phyloP scores from a whole-genome alignment of 2,329 filamentous ascomycete genomes.

The Ascochyta clinopodiicola region DNA sequence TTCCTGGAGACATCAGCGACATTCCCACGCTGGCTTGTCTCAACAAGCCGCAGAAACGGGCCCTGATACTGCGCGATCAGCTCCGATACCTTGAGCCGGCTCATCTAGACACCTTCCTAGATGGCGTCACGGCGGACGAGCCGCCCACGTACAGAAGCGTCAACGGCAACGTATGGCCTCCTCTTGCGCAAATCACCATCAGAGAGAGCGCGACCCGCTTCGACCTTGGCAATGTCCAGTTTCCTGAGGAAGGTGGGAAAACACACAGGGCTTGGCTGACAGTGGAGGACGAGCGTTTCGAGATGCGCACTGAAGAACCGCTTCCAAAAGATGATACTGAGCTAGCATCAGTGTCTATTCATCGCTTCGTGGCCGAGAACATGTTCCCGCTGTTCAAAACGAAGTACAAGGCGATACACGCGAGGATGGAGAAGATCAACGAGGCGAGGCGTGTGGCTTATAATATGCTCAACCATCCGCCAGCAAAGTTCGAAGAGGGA shows the following conservation, averaged over 20 bases:
- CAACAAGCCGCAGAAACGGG: slow-evolving; percentile 38
- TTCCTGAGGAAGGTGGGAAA: slow-evolving; percentile 22
- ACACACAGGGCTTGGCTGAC: slow-evolving; percentile 22
- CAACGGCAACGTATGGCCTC: slow-evolving; percentile 31
- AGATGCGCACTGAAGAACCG: slow-evolving; percentile 28
- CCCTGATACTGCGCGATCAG: slow-evolving; percentile 35
- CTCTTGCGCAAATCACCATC: slow-evolving; percentile 28
- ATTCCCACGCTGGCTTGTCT: slow-evolving; percentile 27
- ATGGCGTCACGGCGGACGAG: slow-evolving; percentile 33
- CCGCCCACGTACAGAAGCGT: slow-evolving; percentile 36
- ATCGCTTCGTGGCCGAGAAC: slow-evolving; percentile 29
- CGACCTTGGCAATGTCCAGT: slow-evolving; percentile 41
- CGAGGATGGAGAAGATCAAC: slow-evolving; percentile 32
- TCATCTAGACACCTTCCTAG: slow-evolving; percentile 38
- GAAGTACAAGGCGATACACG: slow-evolving; percentile 34
- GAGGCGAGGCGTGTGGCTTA: slow-evolving; percentile 30
- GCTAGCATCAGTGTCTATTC: slow-evolving; percentile 29
- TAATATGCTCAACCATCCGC: slow-evolving; percentile 20
- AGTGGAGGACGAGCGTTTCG: slow-evolving; percentile 26
- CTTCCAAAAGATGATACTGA: slow-evolving; percentile 27
- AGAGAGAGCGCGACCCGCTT: slow-evolving; percentile 29
- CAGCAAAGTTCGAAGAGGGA: slow-evolving; percentile 24
- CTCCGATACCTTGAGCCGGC: slow-evolving; percentile 32
- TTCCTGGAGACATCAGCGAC: slow-evolving; percentile 16
- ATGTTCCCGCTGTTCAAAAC: slow-evolving; percentile 32